Evolutionary conservation across 345 rosid genomes (phyloP).

Genomic region (Salix brachista): DNA sequence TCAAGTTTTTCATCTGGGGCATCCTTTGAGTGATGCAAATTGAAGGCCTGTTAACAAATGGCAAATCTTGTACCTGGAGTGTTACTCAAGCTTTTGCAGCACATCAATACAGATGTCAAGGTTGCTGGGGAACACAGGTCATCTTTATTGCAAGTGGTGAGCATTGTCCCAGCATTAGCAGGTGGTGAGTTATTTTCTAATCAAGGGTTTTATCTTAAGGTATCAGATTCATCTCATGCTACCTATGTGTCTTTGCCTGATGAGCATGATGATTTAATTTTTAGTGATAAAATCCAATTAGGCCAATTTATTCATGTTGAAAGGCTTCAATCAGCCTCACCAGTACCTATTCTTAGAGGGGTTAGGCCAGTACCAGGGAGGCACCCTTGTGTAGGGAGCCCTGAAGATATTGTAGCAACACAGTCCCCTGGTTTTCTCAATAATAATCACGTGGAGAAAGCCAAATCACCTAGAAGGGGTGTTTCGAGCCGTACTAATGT

Average conservation of each 20-base stretch:
- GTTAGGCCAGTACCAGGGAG: conserved; percentile 97
- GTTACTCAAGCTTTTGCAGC: conserved; percentile 88
- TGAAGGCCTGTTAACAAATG: conserved; percentile 44
- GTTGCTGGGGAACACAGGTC: conserved; percentile 96
- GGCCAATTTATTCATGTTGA: conserved; percentile 97
- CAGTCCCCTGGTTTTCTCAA: conserved; percentile 67
- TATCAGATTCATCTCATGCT: conserved; percentile 98
- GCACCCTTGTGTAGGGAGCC: conserved; percentile 91
- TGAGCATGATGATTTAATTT: conserved; percentile 91
- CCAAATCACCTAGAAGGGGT: conserved; percentile 36
- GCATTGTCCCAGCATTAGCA: conserved; percentile 95
- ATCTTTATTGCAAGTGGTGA: conserved; percentile 78
- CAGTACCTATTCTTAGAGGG: conserved; percentile 87
- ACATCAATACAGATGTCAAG: conserved; percentile 95
- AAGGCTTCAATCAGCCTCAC: conserved; percentile 82
- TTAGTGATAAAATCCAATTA: conserved; percentile 86
- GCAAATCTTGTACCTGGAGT: conserved; percentile 96
- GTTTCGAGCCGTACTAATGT: conserved; percentile 16
- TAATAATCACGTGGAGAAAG: conserved; percentile 41
- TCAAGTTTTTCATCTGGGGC: conserved; percentile 19
- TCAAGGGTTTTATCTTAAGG: conserved; percentile 91
- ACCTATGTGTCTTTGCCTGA: conserved; percentile 92
- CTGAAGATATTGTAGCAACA: conserved; percentile 92
- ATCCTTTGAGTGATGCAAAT: conserved; percentile 39
- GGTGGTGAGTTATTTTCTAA: conserved; percentile 90